Percentiles rank a stretch among this genome's conserved stretches.
These are phyloP conservation scores for Oenanthe sinensis DNA, from an alignment of 129 eudicot genomes.

Conservation along the genomic window DNA sequence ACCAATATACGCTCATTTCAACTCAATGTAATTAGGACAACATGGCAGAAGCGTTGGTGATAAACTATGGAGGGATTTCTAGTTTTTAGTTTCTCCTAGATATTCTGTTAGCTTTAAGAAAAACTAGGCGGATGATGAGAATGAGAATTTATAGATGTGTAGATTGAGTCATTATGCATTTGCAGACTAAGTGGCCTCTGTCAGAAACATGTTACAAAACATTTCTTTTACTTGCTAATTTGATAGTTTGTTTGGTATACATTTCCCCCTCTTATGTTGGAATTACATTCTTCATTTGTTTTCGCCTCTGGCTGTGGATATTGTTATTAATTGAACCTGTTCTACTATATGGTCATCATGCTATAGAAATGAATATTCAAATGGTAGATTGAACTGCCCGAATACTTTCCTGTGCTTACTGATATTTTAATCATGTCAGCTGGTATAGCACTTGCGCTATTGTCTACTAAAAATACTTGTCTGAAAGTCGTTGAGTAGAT, in stretches of 20 bases:
- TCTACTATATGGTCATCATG: not conserved
- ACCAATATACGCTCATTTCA: not conserved
- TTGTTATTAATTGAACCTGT: not conserved
- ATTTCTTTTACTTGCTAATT: not conserved
- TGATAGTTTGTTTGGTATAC: too few relatives aligned
- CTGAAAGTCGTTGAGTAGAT: not conserved
- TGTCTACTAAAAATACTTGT: not conserved
- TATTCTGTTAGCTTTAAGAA: not conserved
- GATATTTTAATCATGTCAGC: not conserved
- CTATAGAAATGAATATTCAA: not conserved
- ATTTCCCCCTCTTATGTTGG: too few relatives aligned
- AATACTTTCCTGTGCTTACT: not conserved
- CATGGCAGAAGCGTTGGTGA: not conserved
- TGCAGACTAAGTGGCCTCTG: not conserved
- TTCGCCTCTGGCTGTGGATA: not conserved
- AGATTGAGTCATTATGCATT: not conserved
- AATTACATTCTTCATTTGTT: not conserved
- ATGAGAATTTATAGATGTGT: not conserved
- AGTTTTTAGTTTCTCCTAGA: not conserved
- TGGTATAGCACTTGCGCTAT: not conserved
- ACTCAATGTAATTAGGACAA: not conserved
- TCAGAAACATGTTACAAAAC: not conserved
- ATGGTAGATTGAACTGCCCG: not conserved
- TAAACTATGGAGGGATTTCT: not conserved
- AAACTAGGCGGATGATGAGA: not conserved